Base-by-base conservation (phyloP, 208 protist genomes). In the Phytomonas serpens region DNA sequence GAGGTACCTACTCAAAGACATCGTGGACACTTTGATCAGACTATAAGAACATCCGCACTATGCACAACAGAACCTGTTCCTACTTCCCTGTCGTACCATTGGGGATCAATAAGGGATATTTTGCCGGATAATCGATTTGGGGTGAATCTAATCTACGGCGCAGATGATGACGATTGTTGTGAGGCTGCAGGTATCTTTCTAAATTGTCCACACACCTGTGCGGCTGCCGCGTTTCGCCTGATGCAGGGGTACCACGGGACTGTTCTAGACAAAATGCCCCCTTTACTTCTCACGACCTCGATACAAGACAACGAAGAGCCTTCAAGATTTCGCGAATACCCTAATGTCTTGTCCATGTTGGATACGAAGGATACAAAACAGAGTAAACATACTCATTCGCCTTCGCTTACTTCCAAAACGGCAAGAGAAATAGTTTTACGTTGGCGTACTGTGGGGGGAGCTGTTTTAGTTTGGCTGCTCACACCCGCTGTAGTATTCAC, bases 401-500 rank as follows among this genome's bases (percentile, higher is more conserved):
- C 47, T 27, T 57, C 19, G 23, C 19, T 57, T 57, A 23, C 47
- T 6, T 57, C 47, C 0, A 27, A 57, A 57, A 19, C 47, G 5
- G 47, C 47, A 57, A 57, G 23, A 6, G 47, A 57, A 27, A 19
- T 57, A 27, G 19, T 9, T 57, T 57, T 57, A 27, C 47, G 47
- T 27, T 57, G 47, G 75, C 82, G 81, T 34, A 69, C 83, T 14
- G 74, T 89, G 30, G 90, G 86, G 27, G 88, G 72, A 5, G 67
- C 81, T 37, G 66, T 77, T 47, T 67, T 93, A 23, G 61, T 88
- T 38, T 93, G 83, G 82, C 68, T 92, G 23, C 34, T 89, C 38
- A 85, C 77, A 30, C 90, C 90, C 4, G 68, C 90, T 29, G 76
- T 78, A 73, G 80, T 95, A 5, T 95, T 93, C 78, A 81, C 83